Conservation (phyloP, 305 asterid species). For the Fraxinus paxiana region DNA sequence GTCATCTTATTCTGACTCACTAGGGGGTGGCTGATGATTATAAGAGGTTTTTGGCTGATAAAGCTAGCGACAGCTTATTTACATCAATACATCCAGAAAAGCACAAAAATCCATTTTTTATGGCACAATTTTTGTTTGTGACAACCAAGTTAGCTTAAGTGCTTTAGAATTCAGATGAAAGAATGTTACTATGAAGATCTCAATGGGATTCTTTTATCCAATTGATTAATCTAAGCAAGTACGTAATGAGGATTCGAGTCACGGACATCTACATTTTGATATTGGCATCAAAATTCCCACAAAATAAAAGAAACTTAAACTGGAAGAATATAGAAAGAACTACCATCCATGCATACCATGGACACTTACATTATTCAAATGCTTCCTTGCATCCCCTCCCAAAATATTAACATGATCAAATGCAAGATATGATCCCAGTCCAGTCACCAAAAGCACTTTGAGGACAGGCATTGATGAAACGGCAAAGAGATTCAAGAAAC, state of each 20-base stretch:
- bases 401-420: slow-evolving; percentile 46
- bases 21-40: not conserved
- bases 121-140: not conserved
- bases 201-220: not conserved
- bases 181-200: not conserved
- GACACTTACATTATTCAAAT: slow-evolving; percentile 62
- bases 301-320: not conserved
- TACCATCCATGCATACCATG: not conserved
- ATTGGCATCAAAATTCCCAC: not conserved
- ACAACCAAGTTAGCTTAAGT: not conserved
- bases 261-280: not conserved
- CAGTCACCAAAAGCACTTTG: slow-evolving; percentile 73
- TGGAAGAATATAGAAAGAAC: not conserved
- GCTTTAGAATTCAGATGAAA: not conserved
- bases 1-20: not conserved
- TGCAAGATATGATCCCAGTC: slow-evolving; percentile 70
- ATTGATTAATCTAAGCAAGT: not conserved
- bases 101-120: not conserved
- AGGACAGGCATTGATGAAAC: slow-evolving; percentile 73
- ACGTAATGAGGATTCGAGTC: not conserved
- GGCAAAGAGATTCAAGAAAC: slow-evolving; percentile 55
- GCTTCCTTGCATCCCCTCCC: slow-evolving; percentile 73
- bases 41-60: not conserved
- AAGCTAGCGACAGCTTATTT: not conserved
- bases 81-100: not conserved